These are phyloP conservation scores for Cucurbitaria berberidis DNA, from an alignment of 2,329 filamentous ascomycete genomes.

Conservation along the genomic window DNA sequence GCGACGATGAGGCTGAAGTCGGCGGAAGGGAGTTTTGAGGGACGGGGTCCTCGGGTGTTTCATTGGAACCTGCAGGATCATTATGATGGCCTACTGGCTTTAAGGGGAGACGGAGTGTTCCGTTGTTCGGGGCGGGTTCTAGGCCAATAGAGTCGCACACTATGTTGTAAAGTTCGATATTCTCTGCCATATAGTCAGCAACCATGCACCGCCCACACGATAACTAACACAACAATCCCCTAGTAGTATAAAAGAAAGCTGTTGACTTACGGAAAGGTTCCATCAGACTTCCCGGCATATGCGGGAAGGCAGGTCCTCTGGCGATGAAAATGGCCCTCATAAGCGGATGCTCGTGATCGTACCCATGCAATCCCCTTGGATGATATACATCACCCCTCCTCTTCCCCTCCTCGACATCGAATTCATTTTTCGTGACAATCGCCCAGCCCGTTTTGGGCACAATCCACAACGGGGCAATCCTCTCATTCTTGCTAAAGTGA, in stretches of 20 bases:
- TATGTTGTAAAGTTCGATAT: constrained; percentile 93
- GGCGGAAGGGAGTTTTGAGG: constrained; percentile 5
- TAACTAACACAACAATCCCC: background rate
- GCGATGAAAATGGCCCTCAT: constrained; percentile 98
- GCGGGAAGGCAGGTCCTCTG: constrained; percentile 88
- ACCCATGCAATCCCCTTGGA: constrained; percentile 87
- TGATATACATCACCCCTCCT: constrained; percentile 72
- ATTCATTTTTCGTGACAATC: constrained; percentile 80
- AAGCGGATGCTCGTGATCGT: constrained; percentile 90
- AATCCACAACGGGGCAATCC: constrained; percentile 95
- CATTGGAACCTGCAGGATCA: constrained; percentile 53
- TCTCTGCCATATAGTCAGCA: constrained; percentile 67
- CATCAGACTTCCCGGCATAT: constrained; percentile 78
- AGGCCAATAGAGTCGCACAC: constrained; percentile 86
- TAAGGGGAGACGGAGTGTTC: constrained; percentile 77
- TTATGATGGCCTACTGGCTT: constrained; percentile 67
- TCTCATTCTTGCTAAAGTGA: constrained; percentile 85
- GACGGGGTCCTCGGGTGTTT: constrained; percentile 62
- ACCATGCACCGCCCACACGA: background rate
- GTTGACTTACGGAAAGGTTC: constrained; percentile 78
- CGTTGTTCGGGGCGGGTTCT: constrained; percentile 79
- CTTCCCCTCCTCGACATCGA: constrained; percentile 72
- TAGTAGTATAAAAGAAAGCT: background rate
- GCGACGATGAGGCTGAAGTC: constrained; percentile 5
- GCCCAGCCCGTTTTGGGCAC: constrained; percentile 93